Evolutionary conservation across 2,329 filamentous ascomycete species (phyloP), one percentile per base, ranked within the genome.

Genomic region (Hypoxylon rubiginosum): DNA sequence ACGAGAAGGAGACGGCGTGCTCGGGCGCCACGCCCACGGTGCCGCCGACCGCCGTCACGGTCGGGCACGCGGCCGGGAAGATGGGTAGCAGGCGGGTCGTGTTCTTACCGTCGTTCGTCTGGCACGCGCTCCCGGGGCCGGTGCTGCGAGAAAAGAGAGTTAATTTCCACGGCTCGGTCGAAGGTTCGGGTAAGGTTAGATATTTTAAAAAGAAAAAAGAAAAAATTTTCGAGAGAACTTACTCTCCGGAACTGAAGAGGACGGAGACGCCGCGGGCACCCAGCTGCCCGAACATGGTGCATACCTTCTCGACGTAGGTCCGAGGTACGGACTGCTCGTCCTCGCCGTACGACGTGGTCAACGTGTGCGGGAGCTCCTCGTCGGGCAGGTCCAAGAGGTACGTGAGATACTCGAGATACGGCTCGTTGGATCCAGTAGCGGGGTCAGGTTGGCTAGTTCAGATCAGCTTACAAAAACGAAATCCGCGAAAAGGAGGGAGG

Each of bases 41-140:
- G 0, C 83, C 88, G n/a, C 88, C 88, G 0, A 90, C 86, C 0
- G 84, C 76, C 0, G 87, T 89, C 36, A 90, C 82, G 68, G 84
- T 90, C 0, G 86, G 85, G 69, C 87, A 89, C 0, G 82, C 80
- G 1, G 83, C 83, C 0, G 87, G 87, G 74, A 88, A 90, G 2
- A 76, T 81, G 15, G 87, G 83, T 15, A 84, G 75, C 70, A 89
- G 88, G 28, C 76, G 80, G 6, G 82, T 83, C 3, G 78, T 82
- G 55, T 85, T 84, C 56, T 81, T 83, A 48, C 86, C 86, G 62
- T 88, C 85, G 71, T 88, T 89, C 48, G 81, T 82, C 60, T 82
- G 76, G 74, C 87, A 89, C 1, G 79, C 72, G 39, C 69, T 71
- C 26, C 75, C 74, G 1, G 73, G 71, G 43, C 75, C 72, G 48